phyloP scores from a whole-genome alignment of 2,329 filamentous ascomycete genomes.

The Penicillium sp. region DNA sequence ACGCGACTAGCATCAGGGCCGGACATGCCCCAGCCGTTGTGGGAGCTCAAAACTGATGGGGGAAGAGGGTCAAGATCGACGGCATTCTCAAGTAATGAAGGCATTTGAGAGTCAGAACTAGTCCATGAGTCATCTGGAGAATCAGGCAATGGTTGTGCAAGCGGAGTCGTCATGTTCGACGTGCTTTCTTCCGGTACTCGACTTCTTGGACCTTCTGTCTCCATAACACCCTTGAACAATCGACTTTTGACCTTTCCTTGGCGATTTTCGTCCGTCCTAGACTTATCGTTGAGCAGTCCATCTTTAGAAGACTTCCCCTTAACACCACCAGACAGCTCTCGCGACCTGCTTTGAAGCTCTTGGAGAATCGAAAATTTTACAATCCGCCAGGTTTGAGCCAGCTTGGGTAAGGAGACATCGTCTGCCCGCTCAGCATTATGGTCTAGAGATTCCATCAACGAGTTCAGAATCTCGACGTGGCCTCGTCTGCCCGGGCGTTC shows the following conservation, averaged over 20 bases:
- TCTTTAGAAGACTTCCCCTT: conserved; percentile 33
- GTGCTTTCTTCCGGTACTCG: conserved; percentile 47
- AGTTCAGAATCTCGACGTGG: conserved; percentile 28
- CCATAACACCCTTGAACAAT: conserved; percentile 45
- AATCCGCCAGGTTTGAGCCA: conserved; percentile 61
- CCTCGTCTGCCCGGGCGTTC: conserved; percentile 21
- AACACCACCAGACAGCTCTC: conserved; percentile 27
- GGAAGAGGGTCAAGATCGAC: conserved; percentile 43
- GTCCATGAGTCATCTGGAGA: conserved; percentile 34
- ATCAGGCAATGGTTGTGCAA: conserved; percentile 50
- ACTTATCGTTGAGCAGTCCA: conserved; percentile 25
- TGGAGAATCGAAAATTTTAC: conserved; percentile 51
- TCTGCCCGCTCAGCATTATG: conserved; percentile 56
- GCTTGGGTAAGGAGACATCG: conserved; percentile 48
- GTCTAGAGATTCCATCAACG: conserved; percentile 46
- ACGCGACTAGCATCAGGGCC: conserved; percentile 20
- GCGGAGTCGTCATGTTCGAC: conserved; percentile 57
- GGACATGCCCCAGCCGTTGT: conserved; percentile 34
- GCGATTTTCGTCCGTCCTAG: conserved; percentile 31
- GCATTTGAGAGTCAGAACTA: conserved; percentile 29
- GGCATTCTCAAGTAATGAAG: conserved; percentile 34
- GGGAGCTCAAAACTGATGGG: conserved; percentile 43
- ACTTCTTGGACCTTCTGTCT: conserved; percentile 34
- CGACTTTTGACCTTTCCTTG: conserved; percentile 42
- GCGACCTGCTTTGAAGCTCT: conserved; percentile 46